Evolutionary conservation across 2,329 filamentous ascomycete genomes (phyloP).

Genomic region (Xylariaceae sp.): DNA sequence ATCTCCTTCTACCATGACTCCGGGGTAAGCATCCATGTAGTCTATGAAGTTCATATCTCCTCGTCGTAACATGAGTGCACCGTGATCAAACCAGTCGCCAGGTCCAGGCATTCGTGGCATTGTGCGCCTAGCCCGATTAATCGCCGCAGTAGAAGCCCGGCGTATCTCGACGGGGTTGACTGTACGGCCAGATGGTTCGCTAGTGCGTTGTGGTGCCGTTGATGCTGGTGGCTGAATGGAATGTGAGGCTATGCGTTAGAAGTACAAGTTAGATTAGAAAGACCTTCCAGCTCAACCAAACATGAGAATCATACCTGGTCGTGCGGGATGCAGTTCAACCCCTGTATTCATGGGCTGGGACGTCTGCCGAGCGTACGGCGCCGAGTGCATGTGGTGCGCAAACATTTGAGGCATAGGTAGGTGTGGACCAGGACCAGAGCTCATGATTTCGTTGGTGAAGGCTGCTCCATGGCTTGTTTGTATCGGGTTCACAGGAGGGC

Average conservation of each 20-base stretch:
- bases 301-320: constrained; percentile 6
- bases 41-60: constrained; percentile 14
- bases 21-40: constrained; percentile 11
- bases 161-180: constrained; percentile 16
- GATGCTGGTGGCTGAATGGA: constrained; percentile 10
- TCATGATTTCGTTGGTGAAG: constrained; percentile 8
- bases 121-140: constrained; percentile 10
- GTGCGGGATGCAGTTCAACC: background rate
- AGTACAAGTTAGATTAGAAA: constrained; percentile 6
- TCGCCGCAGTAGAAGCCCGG: constrained; percentile 7
- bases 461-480: constrained; percentile 4
- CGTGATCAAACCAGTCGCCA: constrained; percentile 11
- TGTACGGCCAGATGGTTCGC: constrained; percentile 7
- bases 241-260: constrained; percentile 7
- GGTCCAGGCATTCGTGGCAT: constrained; percentile 7
- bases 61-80: constrained; percentile 4
- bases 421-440: constrained; percentile 2
- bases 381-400: background rate
- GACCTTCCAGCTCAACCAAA: background rate
- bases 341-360: background rate
- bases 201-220: constrained; percentile 8
- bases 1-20: constrained; percentile 25
- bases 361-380: constrained; percentile 7
- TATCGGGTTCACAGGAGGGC: background rate
- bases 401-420: constrained; percentile 7